A percentile compares a stretch with the other conserved stretches of the same genome.
Evolutionary conservation across 495 filamentous ascomycete genomes (phyloP).

Genomic region (Corynascus novoguineensis): DNA sequence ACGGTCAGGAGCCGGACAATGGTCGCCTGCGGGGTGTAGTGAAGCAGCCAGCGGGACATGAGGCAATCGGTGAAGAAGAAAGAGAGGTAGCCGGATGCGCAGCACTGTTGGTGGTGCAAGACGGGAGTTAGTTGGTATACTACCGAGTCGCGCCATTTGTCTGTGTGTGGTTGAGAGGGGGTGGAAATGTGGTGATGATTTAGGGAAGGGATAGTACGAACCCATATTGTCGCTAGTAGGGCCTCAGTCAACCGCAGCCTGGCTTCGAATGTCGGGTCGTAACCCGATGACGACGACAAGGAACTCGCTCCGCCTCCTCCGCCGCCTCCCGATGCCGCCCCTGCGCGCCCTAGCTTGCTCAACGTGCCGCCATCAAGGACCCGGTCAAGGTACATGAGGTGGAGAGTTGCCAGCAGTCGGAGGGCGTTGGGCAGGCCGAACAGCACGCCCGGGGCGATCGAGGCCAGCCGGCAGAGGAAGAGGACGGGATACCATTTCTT

Average conservation of each 20-base stretch:
- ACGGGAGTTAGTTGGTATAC: background rate
- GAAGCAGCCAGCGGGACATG: conserved; percentile 87
- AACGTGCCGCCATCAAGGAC: conserved; percentile 21
- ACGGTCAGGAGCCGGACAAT: conserved; percentile 78
- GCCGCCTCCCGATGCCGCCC: background rate
- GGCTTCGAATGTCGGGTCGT: conserved; percentile 25
- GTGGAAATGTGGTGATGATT: background rate
- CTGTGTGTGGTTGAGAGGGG: background rate
- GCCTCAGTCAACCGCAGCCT: conserved; percentile 66
- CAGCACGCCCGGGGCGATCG: conserved; percentile 39
- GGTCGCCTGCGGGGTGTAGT: conserved; percentile 81
- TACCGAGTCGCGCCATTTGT: too few relatives aligned
- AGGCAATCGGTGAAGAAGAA: conserved; percentile 90
- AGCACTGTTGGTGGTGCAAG: conserved; percentile 50
- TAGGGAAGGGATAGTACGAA: conserved; percentile 39
- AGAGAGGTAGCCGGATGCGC: conserved; percentile 75
- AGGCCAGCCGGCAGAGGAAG: conserved; percentile 41
- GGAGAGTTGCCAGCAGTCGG: conserved; percentile 40
- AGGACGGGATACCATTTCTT: conserved; percentile 42
- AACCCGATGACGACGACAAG: conserved; percentile 4
- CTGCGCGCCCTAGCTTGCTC: conserved; percentile 33
- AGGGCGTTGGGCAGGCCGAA: conserved; percentile 42
- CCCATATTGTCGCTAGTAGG: conserved; percentile 76
- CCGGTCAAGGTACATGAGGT: conserved; percentile 27
- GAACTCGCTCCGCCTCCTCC: background rate